Base-by-base conservation (phyloP, 345 rosid genomes). In the Citrus unshiu region DNA sequence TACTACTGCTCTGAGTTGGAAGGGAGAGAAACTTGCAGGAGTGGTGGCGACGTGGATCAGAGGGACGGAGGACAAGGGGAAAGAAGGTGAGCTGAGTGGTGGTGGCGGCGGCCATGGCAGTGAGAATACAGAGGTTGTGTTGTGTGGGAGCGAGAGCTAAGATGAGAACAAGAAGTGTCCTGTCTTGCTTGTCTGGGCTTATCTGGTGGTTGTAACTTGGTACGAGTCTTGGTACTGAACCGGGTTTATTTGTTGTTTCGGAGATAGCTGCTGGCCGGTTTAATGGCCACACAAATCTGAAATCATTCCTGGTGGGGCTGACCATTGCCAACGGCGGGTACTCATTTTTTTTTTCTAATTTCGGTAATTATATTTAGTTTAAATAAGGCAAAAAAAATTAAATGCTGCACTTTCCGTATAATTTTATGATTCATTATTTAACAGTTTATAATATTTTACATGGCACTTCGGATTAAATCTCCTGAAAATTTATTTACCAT, bases 31-130 rank as follows among this genome's bases (percentile, higher is more conserved):
- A 58, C 25, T 46, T 21, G 37, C 51, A 72, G 62, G 1, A 37
- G 43, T 7, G 76, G 35, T 73, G 84, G 14, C 66, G 72, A 62
- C 51, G 73, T 30, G 84, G 85, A 69, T 81, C 68, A 71, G 76
- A 73, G 32, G 49, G 61, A 22, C 74, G 80, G 64, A 77, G 76
- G 35, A 71, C 78, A 35, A 84, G 78, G 16, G 76, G 73, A 73
- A 61, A 73, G 60, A 88, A 68, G 51, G 81, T 60, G 83, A 88
- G 63, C 35, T 72, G 81, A 34, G 83, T 51, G 76, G 82, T 73
- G 40, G 82, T 58, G 76, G 83, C 73, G 35, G 78, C 18, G 35
- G 78, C 51, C 51, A 46, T 73, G 74, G 91, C 86, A 18, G 59
- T 37, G 37, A 9, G 27, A 9, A 43, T 4, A 4, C 49, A 32